A percentile compares a stretch with the other conserved stretches of the same genome.
phyloP scores from a whole-genome alignment of 768 basidiomycete genomes.

The Rhodotorula toruloides region DNA sequence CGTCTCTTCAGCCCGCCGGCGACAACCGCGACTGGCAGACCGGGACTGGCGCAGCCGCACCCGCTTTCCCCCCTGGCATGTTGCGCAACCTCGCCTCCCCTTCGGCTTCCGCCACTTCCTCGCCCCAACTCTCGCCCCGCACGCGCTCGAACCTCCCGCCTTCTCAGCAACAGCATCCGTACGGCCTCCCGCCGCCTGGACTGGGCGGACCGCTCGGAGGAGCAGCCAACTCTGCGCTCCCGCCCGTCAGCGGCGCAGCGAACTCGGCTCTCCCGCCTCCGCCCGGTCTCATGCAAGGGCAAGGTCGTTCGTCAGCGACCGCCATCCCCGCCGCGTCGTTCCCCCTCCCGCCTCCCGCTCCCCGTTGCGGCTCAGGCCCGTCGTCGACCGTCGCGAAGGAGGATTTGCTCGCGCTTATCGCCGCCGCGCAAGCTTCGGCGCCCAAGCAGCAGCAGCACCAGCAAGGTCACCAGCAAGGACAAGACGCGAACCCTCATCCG shows the following conservation, averaged over 20 bases:
- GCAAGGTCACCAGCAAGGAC: not conserved
- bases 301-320: not conserved
- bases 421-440: constrained; percentile 27
- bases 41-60: not conserved
- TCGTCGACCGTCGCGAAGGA: constrained; percentile 30
- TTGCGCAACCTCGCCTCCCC: constrained; percentile 29
- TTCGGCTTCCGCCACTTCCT: constrained; percentile 13
- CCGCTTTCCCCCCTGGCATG: constrained; percentile 26
- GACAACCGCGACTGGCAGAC: not conserved
- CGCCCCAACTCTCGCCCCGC: constrained; percentile 34
- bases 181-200: constrained; percentile 20
- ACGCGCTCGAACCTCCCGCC: constrained; percentile 3
- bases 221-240: not conserved
- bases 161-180: not conserved
- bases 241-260: constrained; percentile 2
- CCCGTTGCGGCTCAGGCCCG: constrained; percentile 1
- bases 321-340: constrained; percentile 36
- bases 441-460: constrained; percentile 31
- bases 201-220: constrained; percentile 4
- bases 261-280: constrained; percentile 31
- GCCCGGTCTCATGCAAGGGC: constrained; percentile 21
- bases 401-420: constrained; percentile 34
- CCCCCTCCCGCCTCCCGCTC: constrained; percentile 37
- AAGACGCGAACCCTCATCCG: constrained; percentile 13
- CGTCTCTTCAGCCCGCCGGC: constrained; percentile 4